Base-by-base conservation (phyloP, 495 filamentous ascomycete genomes). In the Amorphotheca resinae region DNA sequence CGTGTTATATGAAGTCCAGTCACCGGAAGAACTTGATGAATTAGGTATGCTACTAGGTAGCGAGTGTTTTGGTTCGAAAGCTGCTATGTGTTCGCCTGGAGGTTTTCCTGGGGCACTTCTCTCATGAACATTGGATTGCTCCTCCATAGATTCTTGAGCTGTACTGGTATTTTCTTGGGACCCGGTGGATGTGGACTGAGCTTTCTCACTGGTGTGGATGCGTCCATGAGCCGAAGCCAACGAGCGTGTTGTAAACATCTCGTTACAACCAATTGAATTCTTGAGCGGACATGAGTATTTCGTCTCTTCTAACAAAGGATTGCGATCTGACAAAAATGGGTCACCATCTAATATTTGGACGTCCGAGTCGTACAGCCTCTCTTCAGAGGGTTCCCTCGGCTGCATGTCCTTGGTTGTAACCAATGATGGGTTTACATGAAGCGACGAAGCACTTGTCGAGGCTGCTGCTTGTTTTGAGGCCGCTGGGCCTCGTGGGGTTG, bases 391-490 rank as follows among this genome's bases (percentile, higher is more conserved):
- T 9, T 30, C 16, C 14, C 21, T 33, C 6, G 18, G 3, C 32
- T 8, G 23, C 9, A 18, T 18, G 16, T 9, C 22, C 2, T 18
- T 14, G n/a, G 23, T 12, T 28, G 2, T 11, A 8, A 15, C n/a
- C 7, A 22, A 22, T 8, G 14, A 26, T 2, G 20, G 52, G 33
- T 54, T 22, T 1, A 54, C 52, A 20, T 33, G 33, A 8, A 54
- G 33, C n/a, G 52, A 54, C 12, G 48, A 54, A 7, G 47, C 23
- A 42, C 42, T 46, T 25, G 42, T 47, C 46, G 44, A 49, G n/a
- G n/a, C n/a, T 22, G 42, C 45, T 20, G 48, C 23, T 25, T 5
- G 6, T 9, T 11, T 46, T 7, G 25, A 43, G 22, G 33, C 35
- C 5, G 33, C 30, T 11, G 23, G 12, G n/a, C 9, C 35, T 25